A percentile compares a stretch with the other conserved stretches of the same genome.
Conservation (phyloP, 2,329 filamentous ascomycete genomes). For the Aspergillus sergii region DNA sequence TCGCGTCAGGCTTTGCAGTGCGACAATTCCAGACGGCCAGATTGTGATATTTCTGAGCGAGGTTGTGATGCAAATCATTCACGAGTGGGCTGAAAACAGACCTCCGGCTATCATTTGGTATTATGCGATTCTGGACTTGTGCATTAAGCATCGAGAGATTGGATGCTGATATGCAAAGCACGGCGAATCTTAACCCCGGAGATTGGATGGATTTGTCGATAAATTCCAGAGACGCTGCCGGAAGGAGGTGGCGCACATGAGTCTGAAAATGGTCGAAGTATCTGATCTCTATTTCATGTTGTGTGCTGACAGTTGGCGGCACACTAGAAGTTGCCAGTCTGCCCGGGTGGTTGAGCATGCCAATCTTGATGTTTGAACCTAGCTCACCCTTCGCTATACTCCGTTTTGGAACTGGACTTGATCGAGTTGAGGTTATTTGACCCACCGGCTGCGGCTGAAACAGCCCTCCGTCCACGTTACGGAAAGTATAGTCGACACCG, state of each 20-base stretch:
- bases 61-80: slow-evolving; percentile 1
- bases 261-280: slow-evolving; percentile 12
- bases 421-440: neutral
- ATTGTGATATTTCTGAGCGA: slow-evolving; percentile 12
- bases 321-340: neutral
- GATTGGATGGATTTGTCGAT: neutral
- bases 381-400: neutral
- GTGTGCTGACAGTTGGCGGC: neutral
- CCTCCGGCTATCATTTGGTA: neutral
- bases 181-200: neutral
- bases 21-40: slow-evolving; percentile 1
- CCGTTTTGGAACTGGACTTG: neutral
- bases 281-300: neutral
- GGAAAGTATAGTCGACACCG: slow-evolving; percentile 15
- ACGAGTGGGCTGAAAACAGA: slow-evolving; percentile 11
- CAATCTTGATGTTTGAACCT: neutral
- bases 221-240: neutral
- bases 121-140: slow-evolving; percentile 8
- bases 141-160: slow-evolving; percentile 20
- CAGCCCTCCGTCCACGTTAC: neutral
- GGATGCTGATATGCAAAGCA: slow-evolving; percentile 18
- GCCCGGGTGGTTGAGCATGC: neutral
- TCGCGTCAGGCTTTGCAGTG: neutral
- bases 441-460: neutral
- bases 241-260: slow-evolving; percentile 16